Evolutionary conservation across 352 stramenopile genomes (phyloP), one percentile per base, ranked within the genome.

Genomic region (Phytopythium helicoides): DNA sequence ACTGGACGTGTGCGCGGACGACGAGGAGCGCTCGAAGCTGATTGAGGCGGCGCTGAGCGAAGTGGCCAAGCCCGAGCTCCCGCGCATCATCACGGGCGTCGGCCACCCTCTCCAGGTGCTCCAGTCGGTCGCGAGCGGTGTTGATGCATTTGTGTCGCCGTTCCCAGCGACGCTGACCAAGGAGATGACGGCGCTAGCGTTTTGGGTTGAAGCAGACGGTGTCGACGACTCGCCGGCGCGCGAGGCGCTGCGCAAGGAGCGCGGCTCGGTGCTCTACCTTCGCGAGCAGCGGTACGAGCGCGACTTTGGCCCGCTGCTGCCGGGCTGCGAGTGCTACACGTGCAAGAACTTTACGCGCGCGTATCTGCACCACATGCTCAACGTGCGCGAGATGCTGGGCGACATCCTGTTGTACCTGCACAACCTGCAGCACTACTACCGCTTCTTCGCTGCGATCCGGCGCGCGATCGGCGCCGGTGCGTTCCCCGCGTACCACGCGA

Each of bases 291-390:
- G 67, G 9, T 89, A 86, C 40, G 68, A 73, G 19, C 73, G 72
- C 16, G 84, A 94, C 63, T 78, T 83, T 54, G 54, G 58, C 12
- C 81, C 84, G 25, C 51, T 94, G 19, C 56, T 90, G 36, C 62
- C 47, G 2, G 74, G 69, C 35, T 94, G 84, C 53, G 57, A 79
- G 21, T 94, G 84, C 64, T 92, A 86, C 56, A 72, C 80, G 8
- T 94, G 84, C 58, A 62, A 65, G 36, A 67, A 87, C 54, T 88
- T 89, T 57, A 87, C 74, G 56, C 78, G 87, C 23, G 81, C 86
- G 25, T 98, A 98, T 64, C 75, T 98, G 28, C 90, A 98, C 66
- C 92, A 98, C 71, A 57, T 98, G 61, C 79, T 97, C 34, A 89
- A 94, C 47, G 90, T 96, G 31, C 87, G 92, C 19, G 92, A 98